A percentile compares a stretch with the other conserved stretches of the same genome.
phyloP scores from a whole-genome alignment of 176 grass and related monocot genomes.

The Typha latifolia region DNA sequence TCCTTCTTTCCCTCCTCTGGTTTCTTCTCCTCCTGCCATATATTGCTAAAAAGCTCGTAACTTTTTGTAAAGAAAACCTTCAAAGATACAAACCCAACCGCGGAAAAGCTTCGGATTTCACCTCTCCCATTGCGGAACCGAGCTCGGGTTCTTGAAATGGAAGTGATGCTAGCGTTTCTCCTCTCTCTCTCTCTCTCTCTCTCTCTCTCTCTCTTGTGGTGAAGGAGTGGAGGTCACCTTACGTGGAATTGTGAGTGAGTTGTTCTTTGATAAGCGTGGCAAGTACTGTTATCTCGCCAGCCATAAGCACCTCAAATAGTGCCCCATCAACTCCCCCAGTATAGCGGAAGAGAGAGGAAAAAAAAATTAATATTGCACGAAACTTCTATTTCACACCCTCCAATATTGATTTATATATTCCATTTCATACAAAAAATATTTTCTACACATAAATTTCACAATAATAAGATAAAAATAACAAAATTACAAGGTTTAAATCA shows the following conservation, averaged over 20 bases:
- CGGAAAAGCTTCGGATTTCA: conserved; percentile 8
- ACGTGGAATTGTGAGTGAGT: background rate
- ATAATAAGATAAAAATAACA: too few species aligned
- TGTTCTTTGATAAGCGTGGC: too few species aligned
- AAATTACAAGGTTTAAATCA: too few species aligned
- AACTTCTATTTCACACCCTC: too few species aligned
- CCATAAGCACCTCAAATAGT: too few species aligned
- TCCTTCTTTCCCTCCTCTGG: conserved; percentile 23
- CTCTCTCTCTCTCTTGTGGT: background rate
- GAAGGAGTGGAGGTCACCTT: background rate
- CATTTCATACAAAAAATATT: too few species aligned
- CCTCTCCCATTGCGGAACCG: conserved; percentile 50
- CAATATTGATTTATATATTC: too few species aligned
- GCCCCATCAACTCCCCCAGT: too few species aligned
- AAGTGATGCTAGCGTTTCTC: background rate
- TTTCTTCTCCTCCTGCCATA: conserved; percentile 42
- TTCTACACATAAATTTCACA: too few species aligned
- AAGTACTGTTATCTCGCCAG: too few species aligned
- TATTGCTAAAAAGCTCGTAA: conserved; percentile 10
- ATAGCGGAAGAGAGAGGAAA: too few species aligned
- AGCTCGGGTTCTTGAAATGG: background rate
- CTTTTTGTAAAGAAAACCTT: background rate
- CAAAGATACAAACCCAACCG: background rate
- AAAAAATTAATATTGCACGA: too few species aligned
- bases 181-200: background rate